Conservation (phyloP, 805 yeast genomes). For the Saccharomyces eubayanus region DNA sequence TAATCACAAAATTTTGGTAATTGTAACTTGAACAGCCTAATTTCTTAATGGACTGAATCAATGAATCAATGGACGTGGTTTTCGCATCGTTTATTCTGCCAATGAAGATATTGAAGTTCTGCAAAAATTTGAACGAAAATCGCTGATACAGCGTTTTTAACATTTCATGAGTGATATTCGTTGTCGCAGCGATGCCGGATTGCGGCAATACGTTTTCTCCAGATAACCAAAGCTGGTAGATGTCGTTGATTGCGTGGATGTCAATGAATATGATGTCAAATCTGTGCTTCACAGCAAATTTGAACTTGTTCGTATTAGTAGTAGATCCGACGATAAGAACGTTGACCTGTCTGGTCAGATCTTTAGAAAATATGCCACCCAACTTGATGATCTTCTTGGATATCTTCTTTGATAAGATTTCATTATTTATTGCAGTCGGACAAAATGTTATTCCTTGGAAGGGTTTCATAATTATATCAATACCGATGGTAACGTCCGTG, state of each 20-base stretch:
- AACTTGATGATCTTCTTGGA: conserved; percentile 40
- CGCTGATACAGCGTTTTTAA: conserved; percentile 10
- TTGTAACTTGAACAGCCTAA: conserved; percentile 13
- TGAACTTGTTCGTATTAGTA: conserved; percentile 24
- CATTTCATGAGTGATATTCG: conserved; percentile 5
- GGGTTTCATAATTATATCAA: conserved; percentile 24
- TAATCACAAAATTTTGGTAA: conserved; percentile 11
- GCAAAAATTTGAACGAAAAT: conserved; percentile 16
- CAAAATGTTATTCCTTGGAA: conserved; percentile 45
- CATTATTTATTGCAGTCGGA: conserved; percentile 42
- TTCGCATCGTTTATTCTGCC: conserved; percentile 18
- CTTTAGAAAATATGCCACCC: conserved; percentile 53
- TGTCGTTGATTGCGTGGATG: conserved; percentile 11
- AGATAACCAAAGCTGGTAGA: conserved; percentile 26
- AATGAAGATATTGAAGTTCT: conserved; percentile 22
- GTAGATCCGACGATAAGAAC: conserved; percentile 50
- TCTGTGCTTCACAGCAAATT: conserved; percentile 23
- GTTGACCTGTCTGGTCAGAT: conserved; percentile 53
- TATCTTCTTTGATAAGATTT: conserved; percentile 36
- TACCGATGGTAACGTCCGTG: background rate
- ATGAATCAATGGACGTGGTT: background rate
- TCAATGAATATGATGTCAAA: conserved; percentile 23
- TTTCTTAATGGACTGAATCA: conserved; percentile 1
- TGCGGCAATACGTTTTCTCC: conserved; percentile 15
- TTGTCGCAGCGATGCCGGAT: conserved; percentile 10